phyloP scores from a whole-genome alignment of 495 filamentous ascomycete genomes.

The Aspergillus diversus region DNA sequence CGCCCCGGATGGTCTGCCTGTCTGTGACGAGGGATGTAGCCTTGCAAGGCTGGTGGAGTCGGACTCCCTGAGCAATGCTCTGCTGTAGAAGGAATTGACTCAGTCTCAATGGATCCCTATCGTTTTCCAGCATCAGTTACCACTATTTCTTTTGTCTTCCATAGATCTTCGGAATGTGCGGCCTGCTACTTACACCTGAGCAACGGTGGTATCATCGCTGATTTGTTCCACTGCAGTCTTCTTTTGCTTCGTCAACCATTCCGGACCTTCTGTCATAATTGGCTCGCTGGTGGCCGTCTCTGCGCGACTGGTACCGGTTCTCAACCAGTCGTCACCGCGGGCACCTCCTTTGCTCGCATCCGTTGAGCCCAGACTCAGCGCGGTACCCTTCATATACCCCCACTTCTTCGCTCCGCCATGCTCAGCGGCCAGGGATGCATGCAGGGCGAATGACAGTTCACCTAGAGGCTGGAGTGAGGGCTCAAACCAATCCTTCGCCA shows the following conservation, averaged over 20 bases:
- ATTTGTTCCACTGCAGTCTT: constrained; percentile 63
- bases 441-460: constrained; percentile 69
- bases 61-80: constrained; percentile 61
- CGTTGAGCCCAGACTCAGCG: constrained; percentile 53
- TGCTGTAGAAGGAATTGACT: constrained; percentile 65
- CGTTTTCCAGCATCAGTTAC: not conserved
- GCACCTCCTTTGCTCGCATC: constrained; percentile 34
- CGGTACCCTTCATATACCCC: constrained; percentile 69
- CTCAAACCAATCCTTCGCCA: constrained; percentile 74
- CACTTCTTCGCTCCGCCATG: constrained; percentile 64
- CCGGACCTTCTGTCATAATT: constrained; percentile 31
- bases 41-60: constrained; percentile 65
- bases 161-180: not conserved
- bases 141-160: not conserved
- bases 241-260: constrained; percentile 61
- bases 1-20: constrained; percentile 47
- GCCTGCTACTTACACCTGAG: constrained; percentile 58
- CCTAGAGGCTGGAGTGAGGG: constrained; percentile 59
- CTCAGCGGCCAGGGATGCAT: constrained; percentile 63
- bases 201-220: constrained; percentile 62
- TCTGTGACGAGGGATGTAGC: constrained; percentile 58
- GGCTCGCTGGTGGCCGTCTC: constrained; percentile 48
- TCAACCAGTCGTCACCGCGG: constrained; percentile 64
- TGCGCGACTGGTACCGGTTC: constrained; percentile 64
- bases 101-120: constrained; percentile 61